Evolutionary conservation across 2,329 filamentous ascomycete species (phyloP).

Genomic region (Penicillium verrucosum): DNA sequence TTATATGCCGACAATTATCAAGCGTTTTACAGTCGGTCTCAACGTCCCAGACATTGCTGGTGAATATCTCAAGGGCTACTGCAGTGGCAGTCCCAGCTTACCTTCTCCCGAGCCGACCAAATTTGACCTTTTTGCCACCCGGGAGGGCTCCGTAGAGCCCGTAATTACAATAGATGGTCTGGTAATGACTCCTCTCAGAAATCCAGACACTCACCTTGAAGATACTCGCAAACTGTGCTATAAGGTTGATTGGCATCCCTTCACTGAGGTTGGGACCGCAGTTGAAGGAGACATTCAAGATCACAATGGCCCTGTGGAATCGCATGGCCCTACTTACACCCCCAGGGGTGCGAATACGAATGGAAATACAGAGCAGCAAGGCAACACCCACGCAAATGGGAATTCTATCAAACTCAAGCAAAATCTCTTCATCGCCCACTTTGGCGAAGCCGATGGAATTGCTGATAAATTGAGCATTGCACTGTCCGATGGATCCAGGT

Average conservation of each 20-base stretch:
- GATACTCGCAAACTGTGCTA: constrained; percentile 22
- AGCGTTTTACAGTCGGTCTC: constrained; percentile 23
- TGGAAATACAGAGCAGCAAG: neutral
- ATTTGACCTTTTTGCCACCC: constrained; percentile 21
- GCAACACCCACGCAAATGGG: neutral
- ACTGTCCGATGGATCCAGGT: constrained; percentile 1
- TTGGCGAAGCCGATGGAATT: constrained; percentile 12
- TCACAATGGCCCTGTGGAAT: neutral
- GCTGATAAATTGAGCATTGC: constrained; percentile 10
- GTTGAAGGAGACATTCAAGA: constrained; percentile 4
- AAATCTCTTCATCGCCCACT: constrained; percentile 17
- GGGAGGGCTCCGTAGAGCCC: constrained; percentile 14
- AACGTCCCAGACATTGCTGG: constrained; percentile 16
- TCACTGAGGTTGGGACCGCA: constrained; percentile 2
- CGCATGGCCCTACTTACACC: neutral
- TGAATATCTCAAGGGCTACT: constrained; percentile 21
- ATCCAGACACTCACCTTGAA: constrained; percentile 7
- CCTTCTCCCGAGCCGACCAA: constrained; percentile 19
- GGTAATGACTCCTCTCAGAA: constrained; percentile 27
- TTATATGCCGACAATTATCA: constrained; percentile 36
- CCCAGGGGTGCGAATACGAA: neutral
- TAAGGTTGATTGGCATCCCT: constrained; percentile 24
- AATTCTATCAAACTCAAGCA: neutral
- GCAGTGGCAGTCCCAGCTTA: constrained; percentile 20
- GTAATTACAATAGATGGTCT: constrained; percentile 23